Percentiles rank a stretch among this genome's conserved stretches.
Conservation (phyloP, 2,329 filamentous ascomycete genomes). For the Aspergillus versicolor region DNA sequence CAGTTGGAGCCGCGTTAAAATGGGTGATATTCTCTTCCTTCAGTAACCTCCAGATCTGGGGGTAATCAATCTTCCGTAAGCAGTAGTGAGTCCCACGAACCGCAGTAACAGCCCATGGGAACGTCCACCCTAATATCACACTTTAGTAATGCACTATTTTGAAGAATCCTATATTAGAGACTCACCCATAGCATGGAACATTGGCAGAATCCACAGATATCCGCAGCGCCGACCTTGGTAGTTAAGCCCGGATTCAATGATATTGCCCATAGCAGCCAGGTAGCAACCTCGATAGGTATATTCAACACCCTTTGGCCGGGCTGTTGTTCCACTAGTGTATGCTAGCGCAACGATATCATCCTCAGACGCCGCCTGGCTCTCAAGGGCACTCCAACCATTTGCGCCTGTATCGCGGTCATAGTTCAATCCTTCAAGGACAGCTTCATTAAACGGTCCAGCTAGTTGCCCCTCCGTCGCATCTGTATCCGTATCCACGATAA, state of each 20-base stretch:
- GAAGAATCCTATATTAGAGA: slow-evolving; percentile 12
- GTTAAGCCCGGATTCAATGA: slow-evolving; percentile 86
- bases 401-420: slow-evolving; percentile 66
- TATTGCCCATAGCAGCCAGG: slow-evolving; percentile 77
- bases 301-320: slow-evolving; percentile 86
- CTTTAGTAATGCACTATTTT: neutral
- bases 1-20: slow-evolving; percentile 93
- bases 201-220: slow-evolving; percentile 89
- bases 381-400: slow-evolving; percentile 74
- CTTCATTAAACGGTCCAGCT: slow-evolving; percentile 78
- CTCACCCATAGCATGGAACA: slow-evolving; percentile 68
- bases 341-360: slow-evolving; percentile 81
- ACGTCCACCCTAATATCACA: slow-evolving; percentile 64
- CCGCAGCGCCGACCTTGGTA: slow-evolving; percentile 66
- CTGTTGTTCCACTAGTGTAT: slow-evolving; percentile 93
- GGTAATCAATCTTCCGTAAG: slow-evolving; percentile 91
- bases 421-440: slow-evolving; percentile 74
- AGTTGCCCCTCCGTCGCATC: slow-evolving; percentile 72
- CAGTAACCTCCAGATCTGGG: slow-evolving; percentile 83
- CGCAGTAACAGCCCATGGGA: slow-evolving; percentile 89
- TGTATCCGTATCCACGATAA: slow-evolving; percentile 83
- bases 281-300: slow-evolving; percentile 89
- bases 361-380: slow-evolving; percentile 70
- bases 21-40: slow-evolving; percentile 88
- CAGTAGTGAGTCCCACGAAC: slow-evolving; percentile 95